Evolutionary conservation across 164 flowering plant genomes (phyloP), one percentile per base, ranked within the genome.

Genomic region (Vitis rotundifolia): DNA sequence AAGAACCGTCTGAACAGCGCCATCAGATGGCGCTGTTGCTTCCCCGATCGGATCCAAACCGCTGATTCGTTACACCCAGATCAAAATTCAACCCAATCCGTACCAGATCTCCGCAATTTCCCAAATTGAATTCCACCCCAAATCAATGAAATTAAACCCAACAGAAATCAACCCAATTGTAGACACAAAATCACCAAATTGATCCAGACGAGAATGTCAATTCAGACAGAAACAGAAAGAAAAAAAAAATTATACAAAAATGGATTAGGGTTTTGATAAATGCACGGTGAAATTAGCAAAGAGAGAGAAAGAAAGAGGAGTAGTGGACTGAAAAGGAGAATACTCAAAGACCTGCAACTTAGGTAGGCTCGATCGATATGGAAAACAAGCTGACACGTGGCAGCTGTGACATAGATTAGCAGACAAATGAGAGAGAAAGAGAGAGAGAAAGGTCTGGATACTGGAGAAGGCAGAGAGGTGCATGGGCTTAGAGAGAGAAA

Each of bases 1-100:
- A 94, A 91, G 72, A 92, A 81, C 50, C 97, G 77, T 75, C 98
- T 82, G 84, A 94, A 91, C 87, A 94, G 93, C 98, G 98, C 97
- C 98, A 94, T 94, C 62, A 8, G 68, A 78, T 78, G 91, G 91
- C 93, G 93, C 91, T 85, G 94, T 86, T 78, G 71, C 83, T 74
- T 50, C 87, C 72, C 66, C 75, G 79, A 82, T 80, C 76, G 78
- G 81, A 84, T 88, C 90, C 93, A 88, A 85, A 85, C 69, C 86
- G 77, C 59, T 77, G 26, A 37, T 49, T 77, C 18, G 10, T 50
- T 60, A 52, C 37, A 68, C 53, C 64, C 16, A 59, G 64, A 80
- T 73, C 84, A 74, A 73, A 68, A 47, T 49, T 16, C 47, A 57
- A 76, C 48, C 63, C 49, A 64, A 18, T 4, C 31, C 26, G 52